phyloP scores from a whole-genome alignment of 2,329 filamentous ascomycete species.

The Niveomyces coronatus region DNA sequence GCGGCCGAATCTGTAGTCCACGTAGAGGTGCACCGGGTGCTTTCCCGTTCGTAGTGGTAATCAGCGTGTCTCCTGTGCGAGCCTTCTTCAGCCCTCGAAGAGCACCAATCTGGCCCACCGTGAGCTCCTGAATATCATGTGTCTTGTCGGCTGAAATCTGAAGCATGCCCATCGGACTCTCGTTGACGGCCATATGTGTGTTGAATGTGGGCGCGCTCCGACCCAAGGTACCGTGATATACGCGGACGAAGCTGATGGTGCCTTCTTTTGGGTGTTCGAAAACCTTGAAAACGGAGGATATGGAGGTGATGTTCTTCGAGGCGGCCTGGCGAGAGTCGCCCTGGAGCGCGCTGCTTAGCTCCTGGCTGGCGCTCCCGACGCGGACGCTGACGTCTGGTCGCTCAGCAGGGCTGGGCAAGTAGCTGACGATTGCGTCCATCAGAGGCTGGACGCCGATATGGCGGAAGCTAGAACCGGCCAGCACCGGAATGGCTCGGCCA shows the following conservation, averaged over 20 bases:
- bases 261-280: conserved; percentile 79
- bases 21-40: conserved; percentile 59
- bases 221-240: conserved; percentile 75
- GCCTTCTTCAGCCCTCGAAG: conserved; percentile 82
- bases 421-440: conserved; percentile 77
- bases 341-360: conserved; percentile 27
- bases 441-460: conserved; percentile 92
- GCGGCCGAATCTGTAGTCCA: conserved; percentile 73
- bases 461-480: conserved; percentile 84
- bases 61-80: conserved; percentile 86
- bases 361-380: conserved; percentile 43
- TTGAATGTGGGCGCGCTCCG: conserved; percentile 75
- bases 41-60: conserved; percentile 55
- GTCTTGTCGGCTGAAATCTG: conserved; percentile 87
- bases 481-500: conserved; percentile 72
- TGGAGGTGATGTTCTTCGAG: conserved; percentile 28
- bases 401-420: conserved; percentile 74
- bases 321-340: conserved; percentile 25
- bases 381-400: conserved; percentile 70
- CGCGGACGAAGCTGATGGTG: conserved; percentile 81
- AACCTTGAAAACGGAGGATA: conserved; percentile 83
- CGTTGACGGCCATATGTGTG: conserved; percentile 68
- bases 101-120: conserved; percentile 86
- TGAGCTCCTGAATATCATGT: conserved; percentile 70
- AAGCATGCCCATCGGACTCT: conserved; percentile 69